A percentile compares a stretch with the other conserved stretches of the same genome.
Conservation (phyloP, 495 filamentous ascomycete species). For the Tuber borchii region DNA sequence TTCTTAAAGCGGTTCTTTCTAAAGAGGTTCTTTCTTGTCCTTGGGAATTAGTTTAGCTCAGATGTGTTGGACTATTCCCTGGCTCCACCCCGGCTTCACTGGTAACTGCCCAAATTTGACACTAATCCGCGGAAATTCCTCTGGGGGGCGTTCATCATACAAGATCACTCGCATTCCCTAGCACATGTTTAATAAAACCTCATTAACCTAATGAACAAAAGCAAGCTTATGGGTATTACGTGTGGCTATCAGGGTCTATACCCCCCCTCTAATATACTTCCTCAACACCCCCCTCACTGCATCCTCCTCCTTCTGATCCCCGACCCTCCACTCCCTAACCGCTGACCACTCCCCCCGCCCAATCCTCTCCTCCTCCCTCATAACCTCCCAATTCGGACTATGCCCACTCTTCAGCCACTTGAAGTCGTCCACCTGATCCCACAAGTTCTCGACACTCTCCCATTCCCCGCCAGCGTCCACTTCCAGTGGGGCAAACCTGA, state of each 20-base stretch:
- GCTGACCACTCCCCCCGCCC: constrained; percentile 62
- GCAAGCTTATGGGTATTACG: neutral
- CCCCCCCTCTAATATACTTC: neutral
- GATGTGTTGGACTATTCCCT: neutral
- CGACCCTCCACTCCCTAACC: constrained; percentile 34
- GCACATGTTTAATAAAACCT: neutral
- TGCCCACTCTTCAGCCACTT: constrained; percentile 84
- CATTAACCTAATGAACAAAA: neutral
- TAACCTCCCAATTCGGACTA: constrained; percentile 80
- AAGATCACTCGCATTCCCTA: neutral
- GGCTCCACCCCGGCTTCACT: neutral
- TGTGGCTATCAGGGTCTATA: neutral
- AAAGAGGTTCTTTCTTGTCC: neutral
- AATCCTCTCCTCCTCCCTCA: constrained; percentile 57
- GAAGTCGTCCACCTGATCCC: constrained; percentile 91
- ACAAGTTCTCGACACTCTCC: constrained; percentile 54
- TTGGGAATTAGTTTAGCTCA: neutral
- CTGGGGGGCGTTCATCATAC: neutral
- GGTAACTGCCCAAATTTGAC: neutral
- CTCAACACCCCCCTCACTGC: neutral
- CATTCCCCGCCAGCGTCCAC: constrained; percentile 43
- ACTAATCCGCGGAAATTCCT: neutral
- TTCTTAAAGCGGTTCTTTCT: too few relatives aligned
- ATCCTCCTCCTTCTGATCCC: constrained; percentile 3
- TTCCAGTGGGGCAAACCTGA: constrained; percentile 67